phyloP scores from a whole-genome alignment of 352 stramenopile genomes.

The Globisporangium cystogenes region DNA sequence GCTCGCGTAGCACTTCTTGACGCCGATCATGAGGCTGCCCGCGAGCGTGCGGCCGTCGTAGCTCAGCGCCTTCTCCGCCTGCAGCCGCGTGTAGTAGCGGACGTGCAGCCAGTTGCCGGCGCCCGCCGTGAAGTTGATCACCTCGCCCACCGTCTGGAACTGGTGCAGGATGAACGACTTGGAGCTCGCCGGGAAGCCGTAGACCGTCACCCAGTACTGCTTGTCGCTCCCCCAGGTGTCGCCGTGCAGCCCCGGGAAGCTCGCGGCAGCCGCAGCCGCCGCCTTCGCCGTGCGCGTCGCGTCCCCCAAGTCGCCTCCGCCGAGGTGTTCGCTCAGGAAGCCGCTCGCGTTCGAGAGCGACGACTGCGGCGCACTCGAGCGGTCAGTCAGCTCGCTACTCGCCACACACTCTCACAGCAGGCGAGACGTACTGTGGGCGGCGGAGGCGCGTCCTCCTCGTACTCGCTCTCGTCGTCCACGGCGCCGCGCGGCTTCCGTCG shows the following conservation, averaged over 20 bases:
- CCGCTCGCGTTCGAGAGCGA: constrained; percentile 39
- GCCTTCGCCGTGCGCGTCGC: constrained; percentile 5
- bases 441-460: constrained; percentile 48
- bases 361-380: constrained; percentile 12
- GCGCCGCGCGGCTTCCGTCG: constrained; percentile 37
- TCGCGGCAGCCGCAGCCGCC: constrained; percentile 8
- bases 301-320: constrained; percentile 20
- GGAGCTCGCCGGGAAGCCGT: constrained; percentile 59
- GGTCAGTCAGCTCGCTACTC: not conserved
- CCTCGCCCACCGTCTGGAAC: constrained; percentile 71
- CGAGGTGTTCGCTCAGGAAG: constrained; percentile 30
- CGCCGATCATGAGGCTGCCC: constrained; percentile 72
- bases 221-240: constrained; percentile 77
- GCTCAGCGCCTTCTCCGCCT: constrained; percentile 76
- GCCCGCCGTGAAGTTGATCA: constrained; percentile 62
- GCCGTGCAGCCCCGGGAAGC: constrained; percentile 46
- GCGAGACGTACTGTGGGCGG: constrained; percentile 37
- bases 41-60: constrained; percentile 59
- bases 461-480: constrained; percentile 15
- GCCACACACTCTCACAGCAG: not conserved
- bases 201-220: constrained; percentile 84
- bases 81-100: constrained; percentile 70
- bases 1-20: constrained; percentile 72
- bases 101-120: constrained; percentile 77
- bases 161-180: constrained; percentile 67